phyloP scores from a whole-genome alignment of 768 basidiomycete genomes.

The Boletus bicolor region DNA sequence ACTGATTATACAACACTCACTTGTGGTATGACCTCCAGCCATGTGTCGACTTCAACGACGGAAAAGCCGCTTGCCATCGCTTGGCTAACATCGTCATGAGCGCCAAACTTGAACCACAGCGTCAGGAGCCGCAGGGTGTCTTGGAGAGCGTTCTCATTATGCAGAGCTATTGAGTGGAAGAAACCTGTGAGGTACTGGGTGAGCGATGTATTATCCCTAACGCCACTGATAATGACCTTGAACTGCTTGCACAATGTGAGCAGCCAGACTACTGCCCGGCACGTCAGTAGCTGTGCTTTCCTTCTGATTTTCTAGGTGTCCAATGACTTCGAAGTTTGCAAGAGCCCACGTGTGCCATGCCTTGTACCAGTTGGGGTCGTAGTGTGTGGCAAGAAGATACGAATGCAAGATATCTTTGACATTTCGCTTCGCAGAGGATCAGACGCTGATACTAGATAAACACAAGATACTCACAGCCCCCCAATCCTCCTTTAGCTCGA shows the following conservation, averaged over 20 bases:
- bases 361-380: slow-evolving; percentile 97
- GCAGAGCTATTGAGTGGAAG: slow-evolving; percentile 90
- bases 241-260: slow-evolving; percentile 90
- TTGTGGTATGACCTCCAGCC: slow-evolving; percentile 98
- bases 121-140: slow-evolving; percentile 92
- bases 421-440: slow-evolving; percentile 53
- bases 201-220: slow-evolving; percentile 6
- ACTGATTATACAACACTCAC: slow-evolving; percentile 37
- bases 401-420: slow-evolving; percentile 79
- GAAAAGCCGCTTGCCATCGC: slow-evolving; percentile 87
- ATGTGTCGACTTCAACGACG: slow-evolving; percentile 92
- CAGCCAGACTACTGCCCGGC: slow-evolving; percentile 60
- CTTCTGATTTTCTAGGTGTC: slow-evolving; percentile 67
- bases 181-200: slow-evolving; percentile 55
- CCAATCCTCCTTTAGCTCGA: slow-evolving; percentile 77
- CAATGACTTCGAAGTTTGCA: slow-evolving; percentile 92
- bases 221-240: slow-evolving; percentile 50
- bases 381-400: slow-evolving; percentile 84
- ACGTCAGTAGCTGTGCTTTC: slow-evolving; percentile 56
- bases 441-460: slow-evolving; percentile 2
- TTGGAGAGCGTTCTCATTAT: slow-evolving; percentile 88
- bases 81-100: slow-evolving; percentile 82
- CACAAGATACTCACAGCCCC: slow-evolving; percentile 50
- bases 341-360: slow-evolving; percentile 99
- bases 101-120: slow-evolving; percentile 97